phyloP scores from a whole-genome alignment of 1,284 basidiomycete species.

The Tylopilus sp. region DNA sequence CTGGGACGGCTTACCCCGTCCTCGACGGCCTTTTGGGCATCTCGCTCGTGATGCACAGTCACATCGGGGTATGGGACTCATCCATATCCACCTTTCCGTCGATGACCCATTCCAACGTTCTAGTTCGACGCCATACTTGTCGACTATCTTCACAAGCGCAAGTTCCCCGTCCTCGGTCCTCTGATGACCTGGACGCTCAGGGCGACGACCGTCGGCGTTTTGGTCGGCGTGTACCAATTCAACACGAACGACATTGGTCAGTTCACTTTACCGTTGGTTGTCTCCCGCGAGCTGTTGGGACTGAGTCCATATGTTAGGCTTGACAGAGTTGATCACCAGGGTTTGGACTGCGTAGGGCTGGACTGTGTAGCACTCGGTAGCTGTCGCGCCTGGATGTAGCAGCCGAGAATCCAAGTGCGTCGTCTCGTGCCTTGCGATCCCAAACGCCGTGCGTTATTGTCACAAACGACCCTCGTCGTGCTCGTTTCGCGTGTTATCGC shows the following conservation, averaged over 20 bases:
- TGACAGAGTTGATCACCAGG: constrained; percentile 68
- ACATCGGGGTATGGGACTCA: constrained; percentile 79
- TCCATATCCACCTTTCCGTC: background rate
- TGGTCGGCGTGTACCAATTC: constrained; percentile 94
- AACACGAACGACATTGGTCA: constrained; percentile 97
- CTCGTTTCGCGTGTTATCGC: no score
- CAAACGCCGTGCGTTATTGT: background rate
- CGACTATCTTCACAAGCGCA: constrained; percentile 93
- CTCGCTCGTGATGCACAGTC: constrained; percentile 88
- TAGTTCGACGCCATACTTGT: constrained; percentile 73
- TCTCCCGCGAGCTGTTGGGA: constrained; percentile 4
- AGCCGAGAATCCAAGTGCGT: background rate
- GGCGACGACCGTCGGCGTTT: constrained; percentile 74
- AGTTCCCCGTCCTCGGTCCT: constrained; percentile 81
- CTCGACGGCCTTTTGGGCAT: constrained; percentile 88
- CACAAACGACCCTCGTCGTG: no score
- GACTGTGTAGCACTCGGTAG: background rate
- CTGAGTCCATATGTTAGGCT: constrained; percentile 40
- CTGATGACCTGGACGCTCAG: constrained; percentile 74
- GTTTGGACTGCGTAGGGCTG: constrained; percentile 56
- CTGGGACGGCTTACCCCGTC: constrained; percentile 71
- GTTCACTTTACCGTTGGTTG: constrained; percentile 44
- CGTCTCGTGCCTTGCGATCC: background rate
- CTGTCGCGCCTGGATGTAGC: background rate
- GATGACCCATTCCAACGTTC: background rate